phyloP scores from a whole-genome alignment of 148 eudicot species.

The Amaranthus cruentus region DNA sequence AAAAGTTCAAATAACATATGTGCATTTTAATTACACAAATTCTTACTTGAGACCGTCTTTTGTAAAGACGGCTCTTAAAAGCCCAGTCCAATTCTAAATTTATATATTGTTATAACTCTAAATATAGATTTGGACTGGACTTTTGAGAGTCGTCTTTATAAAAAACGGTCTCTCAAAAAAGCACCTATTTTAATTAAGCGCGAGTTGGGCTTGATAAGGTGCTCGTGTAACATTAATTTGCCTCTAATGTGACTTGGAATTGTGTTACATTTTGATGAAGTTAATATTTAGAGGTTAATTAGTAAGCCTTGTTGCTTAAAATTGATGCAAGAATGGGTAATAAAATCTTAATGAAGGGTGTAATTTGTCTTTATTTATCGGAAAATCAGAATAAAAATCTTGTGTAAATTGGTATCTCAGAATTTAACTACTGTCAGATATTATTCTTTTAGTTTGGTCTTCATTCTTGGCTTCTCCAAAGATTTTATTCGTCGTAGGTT shows the following conservation, averaged over 20 bases:
- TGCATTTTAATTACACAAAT: too few species aligned
- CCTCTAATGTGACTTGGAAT: neutral
- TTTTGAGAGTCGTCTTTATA: too few species aligned
- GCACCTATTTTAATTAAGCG: too few species aligned
- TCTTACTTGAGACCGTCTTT: too few species aligned
- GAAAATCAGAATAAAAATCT: constrained; percentile 75
- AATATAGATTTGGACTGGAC: too few species aligned
- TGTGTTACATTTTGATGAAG: neutral
- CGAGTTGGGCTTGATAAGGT: too few species aligned
- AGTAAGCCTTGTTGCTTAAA: constrained; percentile 31
- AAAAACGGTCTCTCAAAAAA: too few species aligned
- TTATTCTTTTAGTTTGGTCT: constrained; percentile 24
- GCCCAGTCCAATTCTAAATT: too few species aligned
- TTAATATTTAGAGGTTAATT: constrained; percentile 8
- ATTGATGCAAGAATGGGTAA: constrained; percentile 30
- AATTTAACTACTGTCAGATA: constrained; percentile 46
- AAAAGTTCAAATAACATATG: too few species aligned
- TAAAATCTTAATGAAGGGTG: constrained; percentile 38
- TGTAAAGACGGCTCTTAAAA: too few species aligned
- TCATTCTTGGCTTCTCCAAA: neutral
- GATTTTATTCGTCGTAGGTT: constrained; percentile 16
- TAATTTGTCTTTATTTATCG: constrained; percentile 36
- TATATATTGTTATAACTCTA: too few species aligned
- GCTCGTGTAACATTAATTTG: too few species aligned
- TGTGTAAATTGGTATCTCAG: constrained; percentile 37